Evolutionary conservation across 352 stramenopile species (phyloP).

Genomic region (Globisporangium cylindrosporum): DNA sequence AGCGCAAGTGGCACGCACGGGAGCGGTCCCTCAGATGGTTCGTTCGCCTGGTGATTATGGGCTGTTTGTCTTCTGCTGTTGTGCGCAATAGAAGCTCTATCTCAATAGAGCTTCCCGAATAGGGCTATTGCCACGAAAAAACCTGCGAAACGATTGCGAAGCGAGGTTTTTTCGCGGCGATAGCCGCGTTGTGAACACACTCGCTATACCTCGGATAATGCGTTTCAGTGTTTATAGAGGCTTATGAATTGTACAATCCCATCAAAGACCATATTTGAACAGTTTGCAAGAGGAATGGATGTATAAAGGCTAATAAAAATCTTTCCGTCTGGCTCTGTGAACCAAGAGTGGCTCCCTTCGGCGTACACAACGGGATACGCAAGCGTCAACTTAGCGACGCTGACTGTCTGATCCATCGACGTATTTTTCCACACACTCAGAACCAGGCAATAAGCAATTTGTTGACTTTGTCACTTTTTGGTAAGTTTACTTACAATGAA

Average conservation of each 20-base stretch:
- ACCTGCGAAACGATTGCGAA: neutral
- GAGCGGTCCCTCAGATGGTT: neutral
- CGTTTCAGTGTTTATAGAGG: neutral
- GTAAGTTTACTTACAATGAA: neutral
- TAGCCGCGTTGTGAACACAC: neutral
- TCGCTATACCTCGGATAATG: neutral
- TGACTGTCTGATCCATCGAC: neutral
- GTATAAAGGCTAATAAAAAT: neutral
- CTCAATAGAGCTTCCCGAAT: neutral
- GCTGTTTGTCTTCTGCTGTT: neutral
- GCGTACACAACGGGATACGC: slow-evolving; percentile 10
- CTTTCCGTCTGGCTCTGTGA: neutral
- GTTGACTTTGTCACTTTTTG: no score
- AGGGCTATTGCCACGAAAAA: neutral
- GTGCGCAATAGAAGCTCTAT: no score
- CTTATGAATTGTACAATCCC: neutral
- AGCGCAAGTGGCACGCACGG: neutral
- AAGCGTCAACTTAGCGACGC: neutral
- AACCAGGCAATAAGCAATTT: neutral
- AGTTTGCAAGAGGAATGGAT: no score
- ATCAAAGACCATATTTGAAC: no score
- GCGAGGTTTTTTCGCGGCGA: neutral
- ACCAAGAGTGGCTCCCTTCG: slow-evolving; percentile 5
- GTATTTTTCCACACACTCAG: no score
- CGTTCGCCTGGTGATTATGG: neutral